These are phyloP conservation scores for Chrysoporthe austroafricana DNA, from an alignment of 2,329 filamentous ascomycete species.

Conservation along the genomic window DNA sequence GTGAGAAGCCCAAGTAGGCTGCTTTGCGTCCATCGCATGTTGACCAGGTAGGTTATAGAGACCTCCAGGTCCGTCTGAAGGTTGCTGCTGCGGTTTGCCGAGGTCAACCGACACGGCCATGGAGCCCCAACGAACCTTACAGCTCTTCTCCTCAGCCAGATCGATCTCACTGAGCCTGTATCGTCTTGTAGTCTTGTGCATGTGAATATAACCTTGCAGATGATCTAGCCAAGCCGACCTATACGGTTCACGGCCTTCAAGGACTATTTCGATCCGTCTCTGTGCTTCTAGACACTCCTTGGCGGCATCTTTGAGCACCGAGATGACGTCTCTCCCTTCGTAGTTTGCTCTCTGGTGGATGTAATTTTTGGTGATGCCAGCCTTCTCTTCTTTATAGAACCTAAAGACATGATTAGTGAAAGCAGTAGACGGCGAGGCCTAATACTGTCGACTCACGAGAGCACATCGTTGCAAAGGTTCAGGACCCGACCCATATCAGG, in stretches of 20 bases:
- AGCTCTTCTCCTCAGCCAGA: conserved; percentile 10
- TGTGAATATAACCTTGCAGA: conserved; percentile 13
- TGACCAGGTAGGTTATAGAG: background rate
- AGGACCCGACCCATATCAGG: conserved; percentile 10
- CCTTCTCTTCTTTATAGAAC: conserved; percentile 16
- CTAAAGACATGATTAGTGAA: background rate
- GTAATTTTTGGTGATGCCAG: conserved; percentile 11
- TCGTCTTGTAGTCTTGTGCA: conserved; percentile 8
- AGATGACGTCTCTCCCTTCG: conserved; percentile 11
- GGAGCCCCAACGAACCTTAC: background rate
- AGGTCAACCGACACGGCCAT: conserved; percentile 2
- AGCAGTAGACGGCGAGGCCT: background rate
- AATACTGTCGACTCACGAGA: background rate
- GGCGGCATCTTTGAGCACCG: conserved; percentile 4
- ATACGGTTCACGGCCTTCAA: conserved; percentile 9
- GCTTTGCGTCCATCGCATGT: background rate
- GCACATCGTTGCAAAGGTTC: conserved; percentile 14
- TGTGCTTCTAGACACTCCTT: conserved; percentile 9
- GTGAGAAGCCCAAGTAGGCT: background rate
- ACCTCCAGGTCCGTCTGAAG: background rate
- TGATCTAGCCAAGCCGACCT: conserved; percentile 10
- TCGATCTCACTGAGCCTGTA: conserved; percentile 11
- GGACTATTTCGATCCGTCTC: conserved; percentile 6
- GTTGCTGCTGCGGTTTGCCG: background rate
- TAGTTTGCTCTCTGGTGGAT: conserved; percentile 14